Base-by-base conservation (phyloP, 1,139 yeast species). In the Blastobotrys indianensis region DNA sequence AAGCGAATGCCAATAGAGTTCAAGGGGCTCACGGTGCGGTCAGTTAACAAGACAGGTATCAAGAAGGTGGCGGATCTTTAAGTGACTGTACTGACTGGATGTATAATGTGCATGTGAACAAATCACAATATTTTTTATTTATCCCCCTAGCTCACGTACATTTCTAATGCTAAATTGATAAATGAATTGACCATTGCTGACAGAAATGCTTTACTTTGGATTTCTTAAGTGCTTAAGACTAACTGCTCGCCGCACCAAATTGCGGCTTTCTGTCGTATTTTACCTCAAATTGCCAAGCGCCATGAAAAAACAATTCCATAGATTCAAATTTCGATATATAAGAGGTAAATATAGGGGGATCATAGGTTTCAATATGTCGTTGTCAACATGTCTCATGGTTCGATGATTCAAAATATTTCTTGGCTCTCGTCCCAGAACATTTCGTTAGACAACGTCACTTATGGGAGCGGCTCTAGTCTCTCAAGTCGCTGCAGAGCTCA, bases 1-100 rank as follows among this genome's bases (percentile, higher is more conserved):
- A 79, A 74, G 48, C 81, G 99, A 74, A 82, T 92, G 87, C 99
- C 99, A 38, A 77, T 92, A 55, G 97, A 92, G 61, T 92, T 86
- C 74, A 92, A 92, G 72, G 98, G 98, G 25, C 82, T 85, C 37
- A 77, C 68, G 51, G 45, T 42, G 4, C 20, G 39, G 66, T 76
- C 84, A 38, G 85, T 90, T 32, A 86, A 80, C 60, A 78, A 82
- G 62, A 57, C 61, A 29, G 73, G 73, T 38, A 55, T 67, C 36
- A 77, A 79, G 62, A 72, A 68, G 33, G 66, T 76, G 37, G 82
- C 76, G 7, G 61, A 56, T 32, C 40, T 54, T 32, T 53, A 50
- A 32, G 20, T 39, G 2, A 12, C 6, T 28, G 12, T 17, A 34
- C 16, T 20, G 8, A 8, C 9, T 15, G 12, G 37, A 32, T 32